Evolutionary conservation across 78 protist species (phyloP), one percentile per base, ranked within the genome.

Genomic region (Dictyostelium purpureum): DNA sequence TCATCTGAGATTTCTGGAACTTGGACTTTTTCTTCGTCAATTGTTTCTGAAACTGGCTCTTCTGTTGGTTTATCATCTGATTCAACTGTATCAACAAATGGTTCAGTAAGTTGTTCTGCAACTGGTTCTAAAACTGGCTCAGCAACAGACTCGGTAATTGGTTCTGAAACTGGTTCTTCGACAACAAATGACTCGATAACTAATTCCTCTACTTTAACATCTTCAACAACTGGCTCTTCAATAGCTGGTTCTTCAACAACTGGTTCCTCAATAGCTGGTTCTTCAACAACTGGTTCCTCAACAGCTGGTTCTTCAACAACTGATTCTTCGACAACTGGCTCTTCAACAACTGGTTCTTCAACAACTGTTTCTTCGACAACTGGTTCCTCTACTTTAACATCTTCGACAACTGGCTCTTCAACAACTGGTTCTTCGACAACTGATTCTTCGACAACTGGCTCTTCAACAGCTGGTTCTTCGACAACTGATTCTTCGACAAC

Each of bases 201-300:
- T 43, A 24, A 18, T 45, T 71, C 40, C 24, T 51, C 24, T n/a
- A 3, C 31, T 38, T 81, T 76, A 54, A 51, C 79, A 19, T 24
- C 56, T 21, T 26, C 75, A 24, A 18, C 57, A n/a, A 12, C 69
- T 81, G 21, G 79, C 42, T 80, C 79, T 38, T 80, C 70, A 35
- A 49, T 66, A 79, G 33, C 43, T 79, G 59, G 52, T 71, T 45
- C 65, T 33, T 79, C 89, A 18, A 43, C 67, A 63, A 63, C 16
- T 63, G 71, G 45, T 63, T 63, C 7, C 38, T 63, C 71, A 28
- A 28, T 19, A 6, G 5, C 71, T 31, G 5, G 42, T 11, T 63
- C 42, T 63, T 63, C 71, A 63, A 63, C 38, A 12, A 57, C 65
- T 57, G 6, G 37, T 28, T 74, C 31, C 63, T 26, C 31, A 49